Base-by-base conservation (phyloP, 495 filamentous ascomycete species). In the Penicillium tannophilum region DNA sequence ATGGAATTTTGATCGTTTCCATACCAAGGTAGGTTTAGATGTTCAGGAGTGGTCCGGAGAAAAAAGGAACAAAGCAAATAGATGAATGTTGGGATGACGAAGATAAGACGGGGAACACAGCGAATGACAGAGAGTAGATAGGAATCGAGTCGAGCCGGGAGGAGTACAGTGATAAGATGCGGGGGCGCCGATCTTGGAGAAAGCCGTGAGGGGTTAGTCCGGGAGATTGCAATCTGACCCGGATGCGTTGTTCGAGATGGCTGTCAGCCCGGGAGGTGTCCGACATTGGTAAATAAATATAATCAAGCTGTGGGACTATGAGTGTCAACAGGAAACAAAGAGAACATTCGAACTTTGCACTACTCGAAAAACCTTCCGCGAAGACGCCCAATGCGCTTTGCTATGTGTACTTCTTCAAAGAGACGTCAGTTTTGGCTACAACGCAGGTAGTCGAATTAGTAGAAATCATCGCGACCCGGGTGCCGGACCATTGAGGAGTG, bases 1-100 rank as follows among this genome's bases (percentile, higher is more conserved):
- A 85, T 52, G 84, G 84, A 55, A 88, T 86, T 67, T 76, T 80
- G 69, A 88, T 86, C 44, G 79, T 79, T 75, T 84, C 86, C 83
- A 85, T 85, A 59, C 72, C 74, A 65, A 65, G 53, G 42, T 14
- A 54, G 55, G 55, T n/a, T 19, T 10, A 14, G n/a, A 42, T 11
- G 33, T 43, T 52, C 33, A 36, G 4, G 51, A 30, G 23, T 36
- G 4, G 23, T 16, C 52, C 10, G 3, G 30, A 23, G 31, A 14
- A 41, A 6, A 19, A 23, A 52, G 20, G 8, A 41, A 36, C 14
- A 36, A 11, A 17, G 44, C 4, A 30, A 30, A 45, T 30, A 24
- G 20, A 50, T 31, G 19, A 3, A 44, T 17, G 5, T 30, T 36
- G 10, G 30, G 54, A 51, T 23, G 30, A 54, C 30, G 41, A 61